Base-by-base conservation (phyloP, 1,284 basidiomycete genomes). In the Microbotryum scabiosae region DNA sequence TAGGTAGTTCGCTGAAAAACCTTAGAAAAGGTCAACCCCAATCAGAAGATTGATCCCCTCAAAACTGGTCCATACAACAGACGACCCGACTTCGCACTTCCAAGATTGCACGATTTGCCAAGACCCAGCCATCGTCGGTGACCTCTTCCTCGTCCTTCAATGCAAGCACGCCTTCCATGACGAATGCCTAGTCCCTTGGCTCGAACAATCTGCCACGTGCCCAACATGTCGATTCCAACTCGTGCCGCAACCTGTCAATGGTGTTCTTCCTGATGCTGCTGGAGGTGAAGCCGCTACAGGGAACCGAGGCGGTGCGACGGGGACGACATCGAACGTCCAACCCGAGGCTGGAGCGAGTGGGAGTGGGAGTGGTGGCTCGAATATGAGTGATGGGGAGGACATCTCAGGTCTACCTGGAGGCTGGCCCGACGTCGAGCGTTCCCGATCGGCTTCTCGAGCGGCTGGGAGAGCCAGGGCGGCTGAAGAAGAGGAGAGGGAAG, bases 201-300 rank as follows among this genome's bases (percentile, higher is more conserved):
- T 90, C 23, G 87, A 85, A 70, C 84, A 84, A 2, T 87, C 84
- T 64, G 88, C 85, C 5, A 90, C 88, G 45, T 90, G 88, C 76
- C 88, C 88, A 43, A 86, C 88, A 14, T 90, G 88, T 78, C 81
- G 87, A 82, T 86, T 72, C 44, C 82, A 71, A 14, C 49, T 59
- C 47, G 56, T 67, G 1, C 65, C 65, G 6, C 65, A 67, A 32
- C 65, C 65, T 12, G 61, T 32, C 26, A 41, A 32, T 16, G 51
- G 32, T 7, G 51, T 32, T 7, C 12, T 41, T 7, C 51, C 32
- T 4, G n/a, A 41, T 9, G 8, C 32, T 18, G 26, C 30, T 10
- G 32, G 14, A 10, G 51, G 14, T 16, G 36, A 12, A 41, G 36
- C 14, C 14, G 36, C 12, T 10, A 41, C 16, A 16, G 36, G 14